These are phyloP conservation scores for Darksidea phi DNA, from an alignment of 495 filamentous ascomycete genomes.

Conservation along the genomic window DNA sequence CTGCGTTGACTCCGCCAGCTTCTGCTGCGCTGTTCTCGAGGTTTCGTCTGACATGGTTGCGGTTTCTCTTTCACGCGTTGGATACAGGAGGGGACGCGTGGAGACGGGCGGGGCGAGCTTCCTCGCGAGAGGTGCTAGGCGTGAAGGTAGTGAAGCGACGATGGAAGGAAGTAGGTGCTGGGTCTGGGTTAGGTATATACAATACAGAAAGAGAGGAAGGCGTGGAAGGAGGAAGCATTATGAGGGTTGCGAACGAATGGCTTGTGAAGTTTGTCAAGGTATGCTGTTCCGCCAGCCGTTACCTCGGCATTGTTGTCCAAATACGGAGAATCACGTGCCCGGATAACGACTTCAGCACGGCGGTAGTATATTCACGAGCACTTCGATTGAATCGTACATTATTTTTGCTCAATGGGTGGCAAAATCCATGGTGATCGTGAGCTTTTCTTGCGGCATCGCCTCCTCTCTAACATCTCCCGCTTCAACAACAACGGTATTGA, in stretches of 20 bases:
- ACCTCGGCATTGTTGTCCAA: too few relatives aligned
- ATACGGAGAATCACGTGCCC: too few relatives aligned
- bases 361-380: too few relatives aligned
- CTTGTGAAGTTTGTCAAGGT: constrained; percentile 21
- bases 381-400: too few relatives aligned
- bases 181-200: background rate
- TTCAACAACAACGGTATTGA: too few relatives aligned
- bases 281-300: too few relatives aligned
- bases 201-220: background rate
- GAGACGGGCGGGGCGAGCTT: constrained; percentile 9
- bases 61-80: constrained; percentile 7
- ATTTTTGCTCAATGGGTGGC: too few relatives aligned
- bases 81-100: constrained; percentile 20
- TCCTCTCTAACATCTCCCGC: too few relatives aligned
- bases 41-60: constrained; percentile 23
- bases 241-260: constrained; percentile 13
- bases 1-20: constrained; percentile 42
- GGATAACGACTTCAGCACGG: too few relatives aligned
- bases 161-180: background rate
- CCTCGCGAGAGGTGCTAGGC: background rate
- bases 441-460: too few relatives aligned
- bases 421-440: too few relatives aligned
- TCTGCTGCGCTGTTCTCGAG: constrained; percentile 21
- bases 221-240: constrained; percentile 13
- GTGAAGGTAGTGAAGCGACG: background rate